These are phyloP conservation scores for Candida tibetensis DNA, from an alignment of 805 yeast genomes.

Conservation along the genomic window DNA sequence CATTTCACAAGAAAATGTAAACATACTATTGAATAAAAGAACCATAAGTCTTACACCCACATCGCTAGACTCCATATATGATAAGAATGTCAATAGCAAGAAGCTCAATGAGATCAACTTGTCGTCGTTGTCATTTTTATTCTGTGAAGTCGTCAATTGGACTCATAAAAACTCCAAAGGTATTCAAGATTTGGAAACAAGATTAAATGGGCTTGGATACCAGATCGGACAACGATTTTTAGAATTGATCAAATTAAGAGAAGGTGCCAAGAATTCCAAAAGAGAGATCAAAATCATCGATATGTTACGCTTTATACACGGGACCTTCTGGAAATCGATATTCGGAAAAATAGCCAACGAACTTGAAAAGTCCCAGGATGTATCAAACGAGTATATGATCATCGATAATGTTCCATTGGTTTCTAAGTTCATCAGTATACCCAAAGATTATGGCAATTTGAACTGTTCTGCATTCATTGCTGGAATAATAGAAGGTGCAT, in stretches of 20 bases:
- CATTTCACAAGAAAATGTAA: slow-evolving; percentile 37
- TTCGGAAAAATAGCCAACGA: slow-evolving; percentile 76
- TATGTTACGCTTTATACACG: slow-evolving; percentile 67
- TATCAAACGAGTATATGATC: slow-evolving; percentile 72
- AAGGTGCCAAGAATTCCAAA: slow-evolving; percentile 57
- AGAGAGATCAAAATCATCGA: slow-evolving; percentile 68
- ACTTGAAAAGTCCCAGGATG: slow-evolving; percentile 68
- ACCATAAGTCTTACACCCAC: slow-evolving; percentile 31
- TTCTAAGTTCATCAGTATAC: slow-evolving; percentile 71
- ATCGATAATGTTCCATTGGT: slow-evolving; percentile 71
- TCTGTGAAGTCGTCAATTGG: slow-evolving; percentile 68
- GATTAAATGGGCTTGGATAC: slow-evolving; percentile 72
- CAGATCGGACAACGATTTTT: slow-evolving; percentile 69
- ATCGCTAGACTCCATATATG: slow-evolving; percentile 53
- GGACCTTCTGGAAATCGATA: slow-evolving; percentile 67
- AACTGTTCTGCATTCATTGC: slow-evolving; percentile 83
- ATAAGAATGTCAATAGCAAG: slow-evolving; percentile 60
- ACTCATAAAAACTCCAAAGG: slow-evolving; percentile 61
- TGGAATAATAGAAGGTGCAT: slow-evolving; percentile 79
- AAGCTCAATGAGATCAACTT: slow-evolving; percentile 65
- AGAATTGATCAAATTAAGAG: slow-evolving; percentile 67
- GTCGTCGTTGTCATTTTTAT: slow-evolving; percentile 65
- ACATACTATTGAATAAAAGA: slow-evolving; percentile 31
- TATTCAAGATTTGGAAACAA: slow-evolving; percentile 54
- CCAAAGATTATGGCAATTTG: slow-evolving; percentile 72